Evolutionary conservation across 352 stramenopile genomes (phyloP), one percentile per base, ranked within the genome.

Genomic region (Globisporangium barbulae): DNA sequence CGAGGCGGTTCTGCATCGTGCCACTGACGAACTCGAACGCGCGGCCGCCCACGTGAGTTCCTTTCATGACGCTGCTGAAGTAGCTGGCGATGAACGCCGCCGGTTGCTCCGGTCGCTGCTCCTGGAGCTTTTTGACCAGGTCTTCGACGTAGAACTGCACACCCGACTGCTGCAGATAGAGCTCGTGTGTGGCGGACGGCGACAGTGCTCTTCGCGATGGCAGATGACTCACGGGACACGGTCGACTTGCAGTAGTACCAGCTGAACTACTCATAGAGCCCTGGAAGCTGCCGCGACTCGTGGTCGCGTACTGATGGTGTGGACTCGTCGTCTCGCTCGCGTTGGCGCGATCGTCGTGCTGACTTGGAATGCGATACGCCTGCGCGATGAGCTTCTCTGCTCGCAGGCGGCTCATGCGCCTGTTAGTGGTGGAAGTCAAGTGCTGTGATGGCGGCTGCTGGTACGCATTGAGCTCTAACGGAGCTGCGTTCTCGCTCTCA

Each of bases 131-230:
- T 12, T 75, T 83, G 19, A 85, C 69, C 8, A 88, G 67, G 48
- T 88, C 80, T 50, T 88, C 76, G 37, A 88, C 61, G 53, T 76
- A 73, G 63, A 89, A 83, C 41, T 81, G 61, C 47, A 85, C 72
- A 56, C 78, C 76, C 28, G 78, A 79, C 45, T 81, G 74, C 53
- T 86, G 76, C 33, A 89, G 61, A 59, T 88, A 88, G 15, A 74
- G 59, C 22, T 85, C 77, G 25, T 69, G 70, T 25, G 71, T 52
- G 30, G 30, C 52, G 13, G 60, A 61, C 15, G 61, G 33, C 21
- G 65, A 42, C 30, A 69, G 25, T 22, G 69, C 49, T 13, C 53
- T 52, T 17, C 68, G 68, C 17, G 72, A 76, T 17, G 56, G 59
- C 13, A 76, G 33, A 1, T 59, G 53, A 21, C 58, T 69, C 22